Conservation (phyloP, 305 asterid species). For the Fraxinus nigra region DNA sequence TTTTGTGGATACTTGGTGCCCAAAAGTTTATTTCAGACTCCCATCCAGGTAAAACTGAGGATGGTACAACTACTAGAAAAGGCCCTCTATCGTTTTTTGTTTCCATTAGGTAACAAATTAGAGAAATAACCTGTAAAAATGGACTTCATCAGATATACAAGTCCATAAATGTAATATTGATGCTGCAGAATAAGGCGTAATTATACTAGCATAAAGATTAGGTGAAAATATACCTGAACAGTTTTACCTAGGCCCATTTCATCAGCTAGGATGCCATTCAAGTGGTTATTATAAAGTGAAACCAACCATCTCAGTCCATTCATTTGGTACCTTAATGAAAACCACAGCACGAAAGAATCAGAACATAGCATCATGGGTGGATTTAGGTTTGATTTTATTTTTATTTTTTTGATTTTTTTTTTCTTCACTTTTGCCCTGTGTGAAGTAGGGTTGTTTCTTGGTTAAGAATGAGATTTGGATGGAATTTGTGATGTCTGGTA, state of each 20-base stretch:
- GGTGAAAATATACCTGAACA: slow-evolving; percentile 68
- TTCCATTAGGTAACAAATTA: slow-evolving; percentile 93
- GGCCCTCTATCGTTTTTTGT: slow-evolving; percentile 96
- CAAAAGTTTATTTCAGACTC: slow-evolving; percentile 87
- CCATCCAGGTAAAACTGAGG: slow-evolving; percentile 98
- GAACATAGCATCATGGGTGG: too few relatives aligned
- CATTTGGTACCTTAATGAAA: slow-evolving; percentile 85
- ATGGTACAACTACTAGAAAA: slow-evolving; percentile 96
- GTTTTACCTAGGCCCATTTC: slow-evolving; percentile 99
- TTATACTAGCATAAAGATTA: neutral
- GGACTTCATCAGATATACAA: slow-evolving; percentile 29
- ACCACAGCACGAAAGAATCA: slow-evolving; percentile 19
- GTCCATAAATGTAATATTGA: slow-evolving; percentile 3
- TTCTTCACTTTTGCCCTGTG: neutral
- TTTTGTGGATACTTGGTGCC: slow-evolving; percentile 92
- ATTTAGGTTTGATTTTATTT: too few relatives aligned
- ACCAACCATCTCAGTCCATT: slow-evolving; percentile 98
- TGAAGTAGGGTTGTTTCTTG: neutral
- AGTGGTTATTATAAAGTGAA: slow-evolving; percentile 93
- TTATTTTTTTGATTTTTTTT: neutral
- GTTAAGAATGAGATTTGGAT: neutral
- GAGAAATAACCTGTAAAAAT: slow-evolving; percentile 77
- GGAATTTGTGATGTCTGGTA: neutral
- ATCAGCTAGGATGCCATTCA: slow-evolving; percentile 99
- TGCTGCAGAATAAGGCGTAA: slow-evolving; percentile 5